Percentiles rank a stretch among this genome's conserved stretches.
Evolutionary conservation across 2,329 filamentous ascomycete species (phyloP).

Genomic region (Xylariaceae sp.): DNA sequence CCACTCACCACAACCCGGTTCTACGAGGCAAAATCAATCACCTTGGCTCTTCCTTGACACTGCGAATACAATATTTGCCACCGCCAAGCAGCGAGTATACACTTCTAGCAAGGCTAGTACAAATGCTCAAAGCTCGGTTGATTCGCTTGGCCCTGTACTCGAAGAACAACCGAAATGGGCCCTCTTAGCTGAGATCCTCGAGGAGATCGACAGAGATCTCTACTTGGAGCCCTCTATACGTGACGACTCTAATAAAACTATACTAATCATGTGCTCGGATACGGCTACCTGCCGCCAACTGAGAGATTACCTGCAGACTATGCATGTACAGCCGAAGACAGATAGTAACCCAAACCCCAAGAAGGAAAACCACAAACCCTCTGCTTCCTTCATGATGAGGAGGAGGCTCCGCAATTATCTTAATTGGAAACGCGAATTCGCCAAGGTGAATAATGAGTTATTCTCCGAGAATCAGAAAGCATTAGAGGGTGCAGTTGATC

Average conservation of each 20-base stretch:
- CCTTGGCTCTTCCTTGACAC: slow-evolving; percentile 96
- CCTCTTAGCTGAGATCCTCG: slow-evolving; percentile 79
- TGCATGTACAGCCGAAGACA: slow-evolving; percentile 63
- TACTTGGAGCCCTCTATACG: slow-evolving; percentile 73
- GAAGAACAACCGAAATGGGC: slow-evolving; percentile 96
- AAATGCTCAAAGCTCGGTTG: slow-evolving; percentile 41
- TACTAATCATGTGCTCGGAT: slow-evolving; percentile 93
- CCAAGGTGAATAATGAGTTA: slow-evolving; percentile 71
- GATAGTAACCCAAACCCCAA: slow-evolving; percentile 37
- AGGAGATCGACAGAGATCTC: slow-evolving; percentile 87
- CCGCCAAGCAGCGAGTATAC: slow-evolving; percentile 83
- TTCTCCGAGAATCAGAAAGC: slow-evolving; percentile 77
- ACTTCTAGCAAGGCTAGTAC: slow-evolving; percentile 55
- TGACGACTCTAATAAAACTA: slow-evolving; percentile 85
- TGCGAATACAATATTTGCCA: slow-evolving; percentile 88
- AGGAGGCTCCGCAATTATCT: slow-evolving; percentile 81
- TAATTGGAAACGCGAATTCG: slow-evolving; percentile 84
- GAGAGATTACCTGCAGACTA: slow-evolving; percentile 84
- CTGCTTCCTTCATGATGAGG: slow-evolving; percentile 83
- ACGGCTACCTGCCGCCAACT: slow-evolving; percentile 80
- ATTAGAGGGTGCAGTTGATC: slow-evolving; percentile 60
- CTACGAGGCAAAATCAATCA: slow-evolving; percentile 80
- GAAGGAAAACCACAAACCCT: slow-evolving; percentile 54
- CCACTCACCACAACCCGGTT: slow-evolving; percentile 80
- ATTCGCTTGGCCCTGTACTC: slow-evolving; percentile 71